Conservation (phyloP, 345 rosid genomes). For the Eucalyptus polyanthemos region DNA sequence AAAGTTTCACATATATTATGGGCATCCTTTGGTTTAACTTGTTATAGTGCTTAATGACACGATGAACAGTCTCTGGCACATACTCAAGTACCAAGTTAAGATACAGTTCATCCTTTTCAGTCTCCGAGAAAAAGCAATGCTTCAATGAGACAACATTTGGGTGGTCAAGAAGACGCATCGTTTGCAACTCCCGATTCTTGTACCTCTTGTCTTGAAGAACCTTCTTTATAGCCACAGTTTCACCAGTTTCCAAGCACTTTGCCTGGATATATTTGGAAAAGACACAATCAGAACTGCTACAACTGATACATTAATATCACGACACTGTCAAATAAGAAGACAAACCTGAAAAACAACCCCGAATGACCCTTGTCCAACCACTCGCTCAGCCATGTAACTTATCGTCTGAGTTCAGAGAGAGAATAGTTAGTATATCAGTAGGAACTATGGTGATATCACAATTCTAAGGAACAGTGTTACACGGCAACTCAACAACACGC, state of each 20-base stretch:
- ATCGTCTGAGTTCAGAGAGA: constrained; percentile 41
- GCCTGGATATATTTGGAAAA: constrained; percentile 28
- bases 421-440: neutral
- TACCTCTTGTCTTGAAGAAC: constrained; percentile 95
- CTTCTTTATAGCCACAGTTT: constrained; percentile 96
- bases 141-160: constrained; percentile 81
- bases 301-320: neutral
- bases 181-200: constrained; percentile 96
- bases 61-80: constrained; percentile 92
- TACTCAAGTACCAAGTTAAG: constrained; percentile 96
- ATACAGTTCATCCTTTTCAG: constrained; percentile 91
- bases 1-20: constrained; percentile 78
- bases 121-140: constrained; percentile 97
- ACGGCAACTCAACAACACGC: neutral
- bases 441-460: neutral
- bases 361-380: constrained; percentile 94
- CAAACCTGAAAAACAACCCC: constrained; percentile 95
- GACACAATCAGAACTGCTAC: neutral
- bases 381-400: constrained; percentile 99
- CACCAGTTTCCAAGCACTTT: constrained; percentile 91
- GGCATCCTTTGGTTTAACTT: constrained; percentile 93
- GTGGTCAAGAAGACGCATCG: constrained; percentile 97
- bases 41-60: constrained; percentile 86
- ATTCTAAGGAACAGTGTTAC: neutral
- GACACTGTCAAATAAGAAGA: neutral